Evolutionary conservation across 2,329 filamentous ascomycete species (phyloP).

Genomic region (Magnaporthiopsis rhizophila): DNA sequence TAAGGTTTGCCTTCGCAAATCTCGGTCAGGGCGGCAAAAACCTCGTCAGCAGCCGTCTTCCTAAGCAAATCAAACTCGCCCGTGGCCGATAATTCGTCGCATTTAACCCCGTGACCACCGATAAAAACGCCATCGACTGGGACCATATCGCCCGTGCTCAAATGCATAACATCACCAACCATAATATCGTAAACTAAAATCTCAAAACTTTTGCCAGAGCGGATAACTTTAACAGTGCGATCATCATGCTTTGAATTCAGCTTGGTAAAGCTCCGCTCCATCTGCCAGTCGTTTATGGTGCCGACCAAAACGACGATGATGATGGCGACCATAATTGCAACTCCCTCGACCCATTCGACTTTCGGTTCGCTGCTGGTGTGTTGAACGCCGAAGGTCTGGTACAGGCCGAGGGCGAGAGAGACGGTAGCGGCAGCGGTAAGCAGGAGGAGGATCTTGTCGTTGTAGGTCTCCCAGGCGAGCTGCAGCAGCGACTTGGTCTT

Average conservation of each 20-base stretch:
- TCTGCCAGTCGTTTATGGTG: conserved; percentile 52
- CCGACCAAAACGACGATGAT: conserved; percentile 53
- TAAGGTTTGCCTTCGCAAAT: conserved; percentile 24
- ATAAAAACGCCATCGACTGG: conserved; percentile 61
- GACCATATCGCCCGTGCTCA: conserved; percentile 61
- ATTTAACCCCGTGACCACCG: conserved; percentile 55
- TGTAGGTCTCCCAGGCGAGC: conserved; percentile 62
- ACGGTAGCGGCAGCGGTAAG: conserved; percentile 60
- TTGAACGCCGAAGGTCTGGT: conserved; percentile 49
- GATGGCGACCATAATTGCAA: conserved; percentile 67
- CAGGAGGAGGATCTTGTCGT: conserved; percentile 66
- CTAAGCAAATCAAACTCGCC: conserved; percentile 63
- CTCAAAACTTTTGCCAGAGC: conserved; percentile 53
- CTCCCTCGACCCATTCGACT: conserved; percentile 65
- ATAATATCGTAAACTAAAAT: conserved; percentile 56
- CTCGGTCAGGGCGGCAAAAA: conserved; percentile 45
- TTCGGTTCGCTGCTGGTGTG: conserved; percentile 30
- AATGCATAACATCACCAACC: conserved; percentile 57
- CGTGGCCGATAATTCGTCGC: conserved; percentile 62
- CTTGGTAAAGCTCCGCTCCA: conserved; percentile 5
- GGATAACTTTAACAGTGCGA: conserved; percentile 52
- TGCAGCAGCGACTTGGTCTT: conserved; percentile 13
- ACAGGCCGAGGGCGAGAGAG: conserved; percentile 61
- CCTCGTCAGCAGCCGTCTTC: conserved; percentile 51
- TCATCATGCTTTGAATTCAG: conserved; percentile 43